Evolutionary conservation across 106 monocot genomes (phyloP), one percentile per base, ranked within the genome.

Genomic region (Ottelia alismoides): DNA sequence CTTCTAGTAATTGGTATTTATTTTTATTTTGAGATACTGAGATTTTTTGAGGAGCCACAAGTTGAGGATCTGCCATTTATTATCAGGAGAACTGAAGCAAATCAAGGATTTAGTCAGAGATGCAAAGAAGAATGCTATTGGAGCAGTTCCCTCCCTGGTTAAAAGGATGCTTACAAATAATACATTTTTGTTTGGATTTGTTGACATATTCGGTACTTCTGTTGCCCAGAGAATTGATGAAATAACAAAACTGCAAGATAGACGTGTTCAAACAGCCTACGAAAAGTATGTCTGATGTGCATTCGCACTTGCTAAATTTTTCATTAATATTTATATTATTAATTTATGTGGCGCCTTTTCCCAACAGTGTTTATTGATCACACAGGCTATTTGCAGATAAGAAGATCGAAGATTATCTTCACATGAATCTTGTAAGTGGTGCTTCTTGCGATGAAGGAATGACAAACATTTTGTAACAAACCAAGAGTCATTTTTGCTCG

Each of bases 151-250:
- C n/a, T 64, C 82, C 65, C 56, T 98, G 31, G 85, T 90, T 16
- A 90, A 77, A 73, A 85, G 64, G 61, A 98, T 98, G 96, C 65
- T 90, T 2, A 57, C 74, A 28, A 65, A 55, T 25, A 55, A 72
- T 24, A 69, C 78, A 61, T 68, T 98, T 67, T 61, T 98, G 60
- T 89, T 90, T 80, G 96, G 96, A 21, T 79, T 55, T 74, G 72
- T 79, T 57, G 79, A 98, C 63, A 65, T 65, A 31, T 65, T 29
- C 30, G 51, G 49, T 77, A 48, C 50, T 31, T 69, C 70, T 51
- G 27, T 64, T 5, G 60, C 23, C 35, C 72, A 82, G 54, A 76
- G 52, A 35, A 46, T 70, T 48, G 74, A 85, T 51, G 82, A 76
- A 35, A 55, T 72, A 22, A 77, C 48, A 20, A 80, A 69, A 43